A percentile compares a stretch with the other conserved stretches of the same genome.
Evolutionary conservation across 306 rosid species (phyloP).

Genomic region (Abrus pulchellus): DNA sequence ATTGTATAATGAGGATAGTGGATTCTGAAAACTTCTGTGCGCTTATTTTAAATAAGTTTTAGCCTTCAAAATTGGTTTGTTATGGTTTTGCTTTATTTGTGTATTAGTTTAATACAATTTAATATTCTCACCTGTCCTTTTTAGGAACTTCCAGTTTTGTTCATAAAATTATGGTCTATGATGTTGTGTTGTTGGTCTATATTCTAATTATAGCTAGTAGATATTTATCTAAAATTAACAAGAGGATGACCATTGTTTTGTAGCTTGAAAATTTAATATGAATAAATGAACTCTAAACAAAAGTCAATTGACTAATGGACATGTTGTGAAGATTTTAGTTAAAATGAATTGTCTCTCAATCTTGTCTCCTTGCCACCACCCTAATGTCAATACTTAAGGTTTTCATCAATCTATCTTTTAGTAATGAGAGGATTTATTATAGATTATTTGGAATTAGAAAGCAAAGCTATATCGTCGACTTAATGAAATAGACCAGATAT

Average conservation of each 20-base stretch:
- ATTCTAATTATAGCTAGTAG: neutral
- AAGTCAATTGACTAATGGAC: neutral
- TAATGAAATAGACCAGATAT: neutral
- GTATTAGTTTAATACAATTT: neutral
- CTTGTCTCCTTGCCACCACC: neutral
- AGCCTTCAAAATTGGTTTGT: conserved; percentile 1
- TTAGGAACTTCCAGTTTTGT: conserved; percentile 27
- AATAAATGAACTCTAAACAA: neutral
- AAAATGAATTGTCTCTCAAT: conserved; percentile 1
- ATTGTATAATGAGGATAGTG: conserved; percentile 24
- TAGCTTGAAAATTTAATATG: neutral
- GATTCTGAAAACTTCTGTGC: conserved; percentile 13
- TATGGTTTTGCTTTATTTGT: neutral
- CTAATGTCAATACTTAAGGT: conserved; percentile 5
- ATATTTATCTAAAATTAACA: neutral
- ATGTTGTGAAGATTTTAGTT: neutral
- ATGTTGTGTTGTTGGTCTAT: neutral
- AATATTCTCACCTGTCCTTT: neutral
- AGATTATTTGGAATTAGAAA: conserved; percentile 30
- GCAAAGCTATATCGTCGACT: neutral
- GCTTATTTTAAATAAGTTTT: neutral
- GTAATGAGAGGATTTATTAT: conserved; percentile 8
- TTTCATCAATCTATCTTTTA: neutral
- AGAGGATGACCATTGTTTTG: neutral
- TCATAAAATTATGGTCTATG: conserved; percentile 40